A percentile compares a stretch with the other conserved stretches of the same genome.
phyloP scores from a whole-genome alignment of 2,329 filamentous ascomycete genomes.

The Xylaria sp. region DNA sequence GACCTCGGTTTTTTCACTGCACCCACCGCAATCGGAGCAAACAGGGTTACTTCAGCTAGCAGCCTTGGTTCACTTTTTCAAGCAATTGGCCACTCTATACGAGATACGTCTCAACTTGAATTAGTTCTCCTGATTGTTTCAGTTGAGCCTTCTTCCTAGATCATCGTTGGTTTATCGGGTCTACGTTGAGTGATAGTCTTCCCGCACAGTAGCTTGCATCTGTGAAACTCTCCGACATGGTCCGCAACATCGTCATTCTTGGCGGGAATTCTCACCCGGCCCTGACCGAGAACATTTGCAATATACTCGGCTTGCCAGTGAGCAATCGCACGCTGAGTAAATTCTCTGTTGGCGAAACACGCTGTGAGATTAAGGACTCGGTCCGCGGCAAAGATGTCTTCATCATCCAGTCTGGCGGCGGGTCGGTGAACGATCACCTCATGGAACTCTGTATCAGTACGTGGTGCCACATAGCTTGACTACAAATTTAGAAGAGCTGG shows the following conservation, averaged over 20 bases:
- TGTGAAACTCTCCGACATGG: conserved; percentile 66
- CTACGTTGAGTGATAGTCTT: conserved; percentile 8
- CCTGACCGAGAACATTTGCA: conserved; percentile 87
- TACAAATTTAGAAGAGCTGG: not conserved
- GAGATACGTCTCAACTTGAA: conserved; percentile 1
- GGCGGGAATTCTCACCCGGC: conserved; percentile 92
- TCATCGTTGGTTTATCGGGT: conserved; percentile 2
- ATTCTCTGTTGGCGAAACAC: conserved; percentile 94
- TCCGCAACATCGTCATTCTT: conserved; percentile 93
- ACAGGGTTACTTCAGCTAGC: conserved; percentile 23
- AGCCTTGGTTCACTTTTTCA: conserved; percentile 11
- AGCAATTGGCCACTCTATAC: conserved; percentile 22
- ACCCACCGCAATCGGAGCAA: conserved; percentile 41
- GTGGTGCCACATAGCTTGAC: not conserved
- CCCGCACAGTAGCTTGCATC: conserved; percentile 2
- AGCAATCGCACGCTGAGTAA: conserved; percentile 87
- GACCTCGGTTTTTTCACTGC: conserved; percentile 23
- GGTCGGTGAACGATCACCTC: conserved; percentile 94
- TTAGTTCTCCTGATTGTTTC: not conserved
- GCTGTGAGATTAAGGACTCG: conserved; percentile 95
- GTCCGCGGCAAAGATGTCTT: conserved; percentile 99
- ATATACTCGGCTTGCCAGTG: conserved; percentile 84
- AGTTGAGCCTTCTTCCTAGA: not conserved
- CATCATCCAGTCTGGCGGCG: conserved; percentile 94
- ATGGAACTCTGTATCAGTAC: conserved; percentile 90